phyloP scores from a whole-genome alignment of 1,139 yeast genomes.

The Scheffersomyces titani region DNA sequence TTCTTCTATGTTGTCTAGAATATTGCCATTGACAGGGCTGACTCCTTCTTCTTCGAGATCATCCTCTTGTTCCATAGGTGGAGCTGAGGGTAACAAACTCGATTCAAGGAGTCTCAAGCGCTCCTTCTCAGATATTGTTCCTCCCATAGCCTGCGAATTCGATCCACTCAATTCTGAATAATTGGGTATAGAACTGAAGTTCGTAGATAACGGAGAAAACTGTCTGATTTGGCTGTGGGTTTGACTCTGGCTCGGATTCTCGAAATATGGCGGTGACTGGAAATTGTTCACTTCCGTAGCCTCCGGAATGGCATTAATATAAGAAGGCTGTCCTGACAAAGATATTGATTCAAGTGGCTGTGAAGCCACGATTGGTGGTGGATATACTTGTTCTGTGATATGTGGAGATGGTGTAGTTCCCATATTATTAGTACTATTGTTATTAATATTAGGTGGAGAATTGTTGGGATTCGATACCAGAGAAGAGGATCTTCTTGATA shows the following conservation, averaged over 20 bases:
- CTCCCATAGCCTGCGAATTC: not conserved
- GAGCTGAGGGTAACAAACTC: constrained; percentile 64
- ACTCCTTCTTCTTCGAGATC: constrained; percentile 10
- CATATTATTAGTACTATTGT: not conserved
- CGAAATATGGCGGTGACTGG: constrained; percentile 17
- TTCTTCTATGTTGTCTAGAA: constrained; percentile 4
- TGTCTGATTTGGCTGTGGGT: not conserved
- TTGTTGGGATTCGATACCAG: not conserved
- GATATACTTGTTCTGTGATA: not conserved
- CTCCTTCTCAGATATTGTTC: constrained; percentile 51
- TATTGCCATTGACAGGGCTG: constrained; percentile 13
- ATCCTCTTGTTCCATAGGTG: constrained; percentile 34
- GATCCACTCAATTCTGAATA: constrained; percentile 21
- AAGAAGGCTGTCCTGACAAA: not conserved
- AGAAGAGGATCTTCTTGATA: constrained; percentile 3
- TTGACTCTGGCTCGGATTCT: not conserved
- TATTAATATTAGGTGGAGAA: not conserved
- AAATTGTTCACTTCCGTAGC: constrained; percentile 9
- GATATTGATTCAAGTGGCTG: not conserved
- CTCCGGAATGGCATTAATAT: constrained; percentile 13
- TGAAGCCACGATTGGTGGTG: not conserved
- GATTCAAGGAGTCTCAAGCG: constrained; percentile 53
- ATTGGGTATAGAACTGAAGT: constrained; percentile 20
- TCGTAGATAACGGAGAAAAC: constrained; percentile 4
- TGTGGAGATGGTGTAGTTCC: not conserved